phyloP scores from a whole-genome alignment of 305 asterid genomes.

The Fraxinus platypoda region DNA sequence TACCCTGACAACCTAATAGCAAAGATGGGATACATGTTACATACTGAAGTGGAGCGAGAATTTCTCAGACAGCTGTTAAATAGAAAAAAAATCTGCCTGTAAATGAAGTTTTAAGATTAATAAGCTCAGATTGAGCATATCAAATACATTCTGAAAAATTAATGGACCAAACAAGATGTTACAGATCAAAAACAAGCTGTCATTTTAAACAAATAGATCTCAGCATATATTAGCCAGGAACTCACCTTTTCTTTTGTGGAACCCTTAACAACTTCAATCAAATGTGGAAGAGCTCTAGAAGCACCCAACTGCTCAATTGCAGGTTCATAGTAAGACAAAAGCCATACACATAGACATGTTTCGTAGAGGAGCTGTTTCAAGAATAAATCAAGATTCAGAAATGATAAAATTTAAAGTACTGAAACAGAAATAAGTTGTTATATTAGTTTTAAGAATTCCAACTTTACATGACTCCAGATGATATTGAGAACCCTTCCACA shows the following conservation, averaged over 20 bases:
- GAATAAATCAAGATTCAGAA: constrained; percentile 12
- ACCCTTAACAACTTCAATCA: constrained; percentile 79
- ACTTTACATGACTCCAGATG: constrained; percentile 11
- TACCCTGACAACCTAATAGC: constrained; percentile 78
- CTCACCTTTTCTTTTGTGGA: constrained; percentile 89
- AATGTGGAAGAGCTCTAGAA: constrained; percentile 61
- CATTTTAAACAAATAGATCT: constrained; percentile 15
- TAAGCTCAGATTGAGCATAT: constrained; percentile 21
- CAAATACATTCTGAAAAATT: constrained; percentile 4
- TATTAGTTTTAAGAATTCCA: neutral
- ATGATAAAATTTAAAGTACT: neutral
- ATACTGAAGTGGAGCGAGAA: constrained; percentile 7
- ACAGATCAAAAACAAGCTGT: constrained; percentile 10
- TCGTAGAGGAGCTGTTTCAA: constrained; percentile 83
- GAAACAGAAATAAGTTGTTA: constrained; percentile 12
- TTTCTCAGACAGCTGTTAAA: constrained; percentile 11
- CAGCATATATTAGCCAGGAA: constrained; percentile 9
- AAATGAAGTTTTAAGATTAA: constrained; percentile 3
- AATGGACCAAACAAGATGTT: constrained; percentile 11
- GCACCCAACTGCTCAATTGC: constrained; percentile 82
- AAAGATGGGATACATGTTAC: constrained; percentile 15
- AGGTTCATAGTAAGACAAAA: constrained; percentile 85
- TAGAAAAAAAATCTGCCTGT: neutral
- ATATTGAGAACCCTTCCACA: constrained; percentile 23
- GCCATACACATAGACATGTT: constrained; percentile 92